Base-by-base conservation (phyloP, 2,329 filamentous ascomycete genomes). In the Alternaria solani region DNA sequence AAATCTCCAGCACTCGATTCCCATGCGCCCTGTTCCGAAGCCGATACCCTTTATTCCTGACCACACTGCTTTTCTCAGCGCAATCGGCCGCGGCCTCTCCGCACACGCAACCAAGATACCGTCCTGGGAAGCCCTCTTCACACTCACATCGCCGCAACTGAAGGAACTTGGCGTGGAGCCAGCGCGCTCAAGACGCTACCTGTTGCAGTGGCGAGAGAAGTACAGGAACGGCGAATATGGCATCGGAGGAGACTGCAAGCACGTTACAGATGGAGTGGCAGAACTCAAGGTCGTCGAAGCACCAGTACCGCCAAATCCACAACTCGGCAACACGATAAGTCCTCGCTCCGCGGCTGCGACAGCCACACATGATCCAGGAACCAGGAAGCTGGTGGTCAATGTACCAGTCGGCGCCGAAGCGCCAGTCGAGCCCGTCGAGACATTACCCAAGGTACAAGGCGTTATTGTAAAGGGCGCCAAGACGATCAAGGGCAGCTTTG, bases 61-160 rank as follows among this genome's bases (percentile, higher is more conserved):
- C 77, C 88, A 93, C 41, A 77, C 85, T 69, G 95, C 94, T 16
- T 97, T 99, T 80, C 89, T 98, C 64, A 92, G 87, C 36, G 85
- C 97, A 61, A 97, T 98, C 80, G 95, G 95, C 70, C 94, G 95
- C 65, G 89, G 89, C 70, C 88, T 97, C 71, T 89, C 86, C 73
- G 88, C 91, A 75, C 92, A 97, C 82, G 87, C 91, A 49, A 84
- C 87, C 80, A 98, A 98, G 80, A 92, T 99, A 71, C 88, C 91
- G 2, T 90, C 91, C 11, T 98, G 95, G 95, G 91, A 95, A 54
- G 87, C 92, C 6, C 88, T 99, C 46, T 98, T 98, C 85, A 89
- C 89, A 46, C 84, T 95, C 65, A 89, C 88, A 23, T 93, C 92
- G 18, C 78, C 84, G 44, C 89, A 98, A 80, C 85, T 99, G 67